phyloP scores from a whole-genome alignment of 2,329 filamentous ascomycete species.

The Raffaelea ambrosiae region DNA sequence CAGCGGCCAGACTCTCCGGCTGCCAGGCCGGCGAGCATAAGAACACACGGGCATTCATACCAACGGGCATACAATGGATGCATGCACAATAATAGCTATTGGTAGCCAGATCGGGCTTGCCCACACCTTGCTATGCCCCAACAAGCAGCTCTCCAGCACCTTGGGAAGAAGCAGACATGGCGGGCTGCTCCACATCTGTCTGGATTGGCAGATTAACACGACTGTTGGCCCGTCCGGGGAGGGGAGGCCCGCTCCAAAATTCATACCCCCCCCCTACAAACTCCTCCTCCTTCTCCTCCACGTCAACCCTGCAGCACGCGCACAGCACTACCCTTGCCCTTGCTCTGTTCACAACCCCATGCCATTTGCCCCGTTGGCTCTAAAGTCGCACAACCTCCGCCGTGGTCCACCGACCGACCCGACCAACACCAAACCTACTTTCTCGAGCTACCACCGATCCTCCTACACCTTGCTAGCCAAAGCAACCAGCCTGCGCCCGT shows the following conservation, averaged over 20 bases:
- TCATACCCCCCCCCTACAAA: background rate
- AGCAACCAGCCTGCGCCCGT: background rate
- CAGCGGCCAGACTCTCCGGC: no score
- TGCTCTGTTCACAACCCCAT: slow-evolving; percentile 24
- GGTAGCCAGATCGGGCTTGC: no score
- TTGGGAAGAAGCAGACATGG: no score
- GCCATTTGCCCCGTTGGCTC: slow-evolving; percentile 32
- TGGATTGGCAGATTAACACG: no score
- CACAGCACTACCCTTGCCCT: slow-evolving; percentile 14
- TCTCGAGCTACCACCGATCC: slow-evolving; percentile 18
- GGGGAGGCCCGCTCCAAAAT: slow-evolving; percentile 2
- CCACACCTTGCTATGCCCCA: no score
- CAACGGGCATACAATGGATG: no score
- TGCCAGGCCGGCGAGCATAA: no score
- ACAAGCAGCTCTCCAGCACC: no score
- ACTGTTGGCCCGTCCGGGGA: background rate
- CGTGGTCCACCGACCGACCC: slow-evolving; percentile 34
- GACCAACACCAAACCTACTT: slow-evolving; percentile 25
- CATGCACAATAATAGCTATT: no score
- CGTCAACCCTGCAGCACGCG: slow-evolving; percentile 25
- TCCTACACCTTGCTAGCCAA: slow-evolving; percentile 1
- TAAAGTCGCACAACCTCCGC: slow-evolving; percentile 42
- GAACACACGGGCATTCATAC: no score
- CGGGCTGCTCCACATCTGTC: no score
- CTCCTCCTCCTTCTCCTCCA: slow-evolving; percentile 11